Base-by-base conservation (phyloP, 306 rosid species). In the Herpetospermum pedunculosum region DNA sequence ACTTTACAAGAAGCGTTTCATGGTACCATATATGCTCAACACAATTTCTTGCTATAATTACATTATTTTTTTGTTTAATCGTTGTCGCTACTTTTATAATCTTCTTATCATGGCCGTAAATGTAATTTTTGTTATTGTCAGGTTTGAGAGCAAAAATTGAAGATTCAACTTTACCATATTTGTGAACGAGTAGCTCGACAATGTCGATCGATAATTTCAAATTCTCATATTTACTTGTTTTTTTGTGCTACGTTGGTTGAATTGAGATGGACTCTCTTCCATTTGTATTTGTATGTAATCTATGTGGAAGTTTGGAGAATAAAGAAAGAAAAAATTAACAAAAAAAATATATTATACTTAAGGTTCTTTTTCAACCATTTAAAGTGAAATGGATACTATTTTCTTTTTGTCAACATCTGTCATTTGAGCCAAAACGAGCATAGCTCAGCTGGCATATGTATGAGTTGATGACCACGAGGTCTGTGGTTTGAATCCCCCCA, bases 1-100 rank as follows among this genome's bases (percentile, higher is more conserved):
- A 14, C 0, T 2, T 60, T 92, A 75, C 88, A 87, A 80, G 83
- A 83, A 77, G 60, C 85, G 79, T 13, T 77, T 83, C 49, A 10
- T 83, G 96, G 97, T 87, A 83, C 18, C 5, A 12, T 50, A n/a
- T 23, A 2, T 41, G 10, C 3, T 6, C 37, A 43, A 38, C 30
- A 41, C 52, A 23, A 19, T 11, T 38, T 38, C n/a, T 38, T 65
- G 5, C 29, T 12, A 13, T 65, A 21, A 6, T 37, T 35, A 19
- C 44, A 34, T 60, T 18, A 4, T 10, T 64, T 3, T 3, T 64
- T 4, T 21, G 71, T 4, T 19, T 40, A 4, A 18, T 19, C 15
- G 30, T 59, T 64, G 11, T 37, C 34, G 13, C 18, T n/a, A 21
- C 37, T 35, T n/a, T n/a, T n/a, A n/a, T 0, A 1, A 37, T 26